phyloP scores from a whole-genome alignment of 306 rosid genomes.

The Cucurbita argyrosperma region DNA sequence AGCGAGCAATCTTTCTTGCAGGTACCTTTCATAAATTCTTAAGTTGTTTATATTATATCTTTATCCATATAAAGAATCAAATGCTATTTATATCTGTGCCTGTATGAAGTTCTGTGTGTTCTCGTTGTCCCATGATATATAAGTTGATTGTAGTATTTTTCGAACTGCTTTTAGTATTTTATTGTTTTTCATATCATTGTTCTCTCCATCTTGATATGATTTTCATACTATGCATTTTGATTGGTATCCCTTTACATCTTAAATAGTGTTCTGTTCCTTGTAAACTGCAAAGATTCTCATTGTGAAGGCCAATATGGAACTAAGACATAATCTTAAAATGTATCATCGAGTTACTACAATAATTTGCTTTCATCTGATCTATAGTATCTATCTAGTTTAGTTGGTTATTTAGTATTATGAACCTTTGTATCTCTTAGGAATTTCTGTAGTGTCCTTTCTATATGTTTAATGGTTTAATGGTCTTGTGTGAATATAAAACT shows the following conservation, averaged over 20 bases:
- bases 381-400: neutral
- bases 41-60: neutral
- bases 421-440: neutral
- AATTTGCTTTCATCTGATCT: neutral
- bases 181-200: neutral
- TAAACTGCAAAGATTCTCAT: neutral
- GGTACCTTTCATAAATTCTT: conserved; percentile 24
- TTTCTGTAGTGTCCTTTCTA: neutral
- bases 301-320: neutral
- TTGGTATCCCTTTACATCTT: neutral
- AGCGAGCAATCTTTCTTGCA: conserved; percentile 38
- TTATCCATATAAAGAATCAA: neutral
- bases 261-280: neutral
- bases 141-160: neutral
- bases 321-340: neutral
- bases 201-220: neutral
- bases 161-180: neutral
- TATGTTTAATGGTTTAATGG: neutral
- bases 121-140: neutral
- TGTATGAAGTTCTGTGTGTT: neutral
- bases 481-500: neutral
- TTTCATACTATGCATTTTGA: neutral
- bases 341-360: neutral
- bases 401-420: neutral
- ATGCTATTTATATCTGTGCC: neutral